Conservation (phyloP, 2,329 filamentous ascomycete species). For the Malbranchea zuffiana region DNA sequence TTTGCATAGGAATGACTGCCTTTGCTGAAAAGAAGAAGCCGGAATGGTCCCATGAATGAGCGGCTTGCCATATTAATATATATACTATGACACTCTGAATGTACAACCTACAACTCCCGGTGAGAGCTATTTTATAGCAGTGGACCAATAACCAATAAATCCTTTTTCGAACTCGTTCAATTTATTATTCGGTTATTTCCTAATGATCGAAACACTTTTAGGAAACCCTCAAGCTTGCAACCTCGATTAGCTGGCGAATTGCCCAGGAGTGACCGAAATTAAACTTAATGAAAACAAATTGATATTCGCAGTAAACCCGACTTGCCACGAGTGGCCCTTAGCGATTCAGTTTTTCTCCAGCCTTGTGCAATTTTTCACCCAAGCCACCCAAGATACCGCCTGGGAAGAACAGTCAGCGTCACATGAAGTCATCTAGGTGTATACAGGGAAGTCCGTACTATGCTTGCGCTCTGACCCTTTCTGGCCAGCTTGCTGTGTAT, state of each 20-base stretch:
- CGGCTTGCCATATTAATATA: slow-evolving; percentile 6
- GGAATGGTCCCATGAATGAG: slow-evolving; percentile 70
- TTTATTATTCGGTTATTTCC: neutral
- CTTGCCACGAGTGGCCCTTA: no score
- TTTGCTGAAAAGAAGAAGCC: slow-evolving; percentile 93
- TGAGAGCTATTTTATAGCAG: neutral
- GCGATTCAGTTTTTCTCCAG: slow-evolving; percentile 8
- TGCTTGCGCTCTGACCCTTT: slow-evolving; percentile 1
- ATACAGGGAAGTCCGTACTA: slow-evolving; percentile 3
- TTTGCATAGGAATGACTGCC: slow-evolving; percentile 59
- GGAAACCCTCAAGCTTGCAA: slow-evolving; percentile 4
- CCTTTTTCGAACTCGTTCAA: neutral
- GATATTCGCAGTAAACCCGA: no score
- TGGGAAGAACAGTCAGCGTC: neutral
- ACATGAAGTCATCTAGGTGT: neutral
- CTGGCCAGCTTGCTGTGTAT: slow-evolving; percentile 5
- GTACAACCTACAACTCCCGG: neutral
- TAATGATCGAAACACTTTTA: neutral
- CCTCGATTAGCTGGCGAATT: no score
- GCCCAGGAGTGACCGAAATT: no score
- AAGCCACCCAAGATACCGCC: slow-evolving; percentile 4
- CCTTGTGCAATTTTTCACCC: slow-evolving; percentile 10
- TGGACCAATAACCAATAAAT: neutral
- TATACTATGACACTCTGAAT: slow-evolving; percentile 3
- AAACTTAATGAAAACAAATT: no score